Percentiles rank a stretch among this genome's conserved stretches.
Conservation (phyloP, 768 basidiomycete genomes). For the Nidularia pulvinata region DNA sequence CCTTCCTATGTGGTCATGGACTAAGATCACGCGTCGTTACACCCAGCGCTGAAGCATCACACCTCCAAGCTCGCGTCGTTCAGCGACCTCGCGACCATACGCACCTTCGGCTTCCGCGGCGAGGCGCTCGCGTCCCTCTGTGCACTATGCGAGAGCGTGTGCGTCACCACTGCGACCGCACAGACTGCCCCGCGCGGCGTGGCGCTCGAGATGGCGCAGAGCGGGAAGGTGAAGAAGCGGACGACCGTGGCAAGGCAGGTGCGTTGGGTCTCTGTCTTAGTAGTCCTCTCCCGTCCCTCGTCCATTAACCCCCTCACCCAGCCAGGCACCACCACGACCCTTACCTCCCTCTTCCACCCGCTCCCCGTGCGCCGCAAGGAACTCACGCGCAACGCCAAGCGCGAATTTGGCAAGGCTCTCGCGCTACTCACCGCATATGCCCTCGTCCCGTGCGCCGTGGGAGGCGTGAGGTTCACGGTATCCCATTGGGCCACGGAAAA, state of each 20-base stretch:
- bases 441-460: constrained; percentile 79
- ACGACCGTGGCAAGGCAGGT: constrained; percentile 82
- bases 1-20: neutral
- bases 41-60: constrained; percentile 82
- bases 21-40: neutral
- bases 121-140: constrained; percentile 96
- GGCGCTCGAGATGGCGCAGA: constrained; percentile 67
- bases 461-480: constrained; percentile 75
- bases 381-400: constrained; percentile 83
- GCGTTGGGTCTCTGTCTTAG: constrained; percentile 7
- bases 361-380: constrained; percentile 94
- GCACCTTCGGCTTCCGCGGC: constrained; percentile 93
- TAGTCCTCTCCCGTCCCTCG: neutral
- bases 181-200: constrained; percentile 78
- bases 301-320: constrained; percentile 20
- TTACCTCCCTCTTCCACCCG: constrained; percentile 74
- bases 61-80: constrained; percentile 89
- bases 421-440: constrained; percentile 86
- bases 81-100: constrained; percentile 67
- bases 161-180: constrained; percentile 72
- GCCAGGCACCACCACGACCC: constrained; percentile 84
- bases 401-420: constrained; percentile 89
- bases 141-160: constrained; percentile 71
- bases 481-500: constrained; percentile 59
- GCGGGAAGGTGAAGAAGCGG: constrained; percentile 57